These are phyloP conservation scores for Suhomyces maxii DNA, from an alignment of 1,139 yeast genomes.

Conservation along the genomic window DNA sequence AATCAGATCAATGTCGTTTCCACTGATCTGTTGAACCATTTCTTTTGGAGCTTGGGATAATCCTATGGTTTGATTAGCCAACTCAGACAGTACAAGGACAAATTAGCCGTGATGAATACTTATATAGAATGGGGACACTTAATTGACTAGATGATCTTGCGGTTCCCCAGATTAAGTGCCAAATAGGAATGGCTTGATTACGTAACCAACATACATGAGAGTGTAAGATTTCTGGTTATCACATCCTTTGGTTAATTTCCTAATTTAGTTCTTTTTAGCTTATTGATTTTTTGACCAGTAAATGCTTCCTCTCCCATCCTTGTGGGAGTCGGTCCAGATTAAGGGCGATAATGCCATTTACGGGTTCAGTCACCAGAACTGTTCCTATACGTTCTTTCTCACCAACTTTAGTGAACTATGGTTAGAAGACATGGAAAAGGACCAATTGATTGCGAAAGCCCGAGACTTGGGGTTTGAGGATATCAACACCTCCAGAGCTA, in stretches of 20 bases:
- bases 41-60: neutral
- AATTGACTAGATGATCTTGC: no score
- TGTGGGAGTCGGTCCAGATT: neutral
- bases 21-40: neutral
- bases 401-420: conserved; percentile 32
- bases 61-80: neutral
- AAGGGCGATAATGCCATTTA: neutral
- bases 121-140: no score
- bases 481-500: conserved; percentile 7
- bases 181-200: no score
- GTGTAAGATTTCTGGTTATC: no score
- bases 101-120: neutral
- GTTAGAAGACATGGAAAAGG: conserved; percentile 22
- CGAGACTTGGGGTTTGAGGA: conserved; percentile 27
- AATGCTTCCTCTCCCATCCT: neutral
- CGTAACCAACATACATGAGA: no score
- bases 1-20: conserved; percentile 6
- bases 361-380: neutral
- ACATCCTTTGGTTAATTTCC: no score
- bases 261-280: neutral
- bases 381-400: conserved; percentile 24
- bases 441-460: conserved; percentile 21
- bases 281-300: neutral
- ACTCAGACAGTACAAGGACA: neutral
- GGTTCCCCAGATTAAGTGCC: no score